Conservation (phyloP, 2,329 filamentous ascomycete genomes). For the Chrysosphaeria jannelii region DNA sequence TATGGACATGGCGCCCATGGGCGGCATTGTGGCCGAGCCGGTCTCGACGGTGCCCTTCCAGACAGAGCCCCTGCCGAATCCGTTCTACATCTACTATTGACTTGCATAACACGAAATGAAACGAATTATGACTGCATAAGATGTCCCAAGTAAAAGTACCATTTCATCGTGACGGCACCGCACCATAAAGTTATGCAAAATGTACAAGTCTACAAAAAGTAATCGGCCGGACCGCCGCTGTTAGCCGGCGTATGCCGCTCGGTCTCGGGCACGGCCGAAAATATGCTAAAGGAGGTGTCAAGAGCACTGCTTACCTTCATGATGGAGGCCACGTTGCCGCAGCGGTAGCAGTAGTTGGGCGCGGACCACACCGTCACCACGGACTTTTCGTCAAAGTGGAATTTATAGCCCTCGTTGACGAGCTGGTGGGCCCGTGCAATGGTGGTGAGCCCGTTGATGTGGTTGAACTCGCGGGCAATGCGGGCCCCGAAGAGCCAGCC, state of each 20-base stretch:
- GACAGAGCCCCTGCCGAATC: too few relatives aligned
- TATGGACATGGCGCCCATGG: too few relatives aligned
- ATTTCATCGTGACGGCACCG: too few relatives aligned
- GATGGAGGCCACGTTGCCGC: constrained; percentile 88
- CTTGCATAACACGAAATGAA: too few relatives aligned
- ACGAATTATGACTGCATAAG: too few relatives aligned
- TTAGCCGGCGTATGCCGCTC: constrained; percentile 50
- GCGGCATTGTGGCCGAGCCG: too few relatives aligned
- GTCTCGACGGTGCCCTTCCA: too few relatives aligned
- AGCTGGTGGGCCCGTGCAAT: constrained; percentile 94
- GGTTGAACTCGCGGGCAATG: constrained; percentile 89
- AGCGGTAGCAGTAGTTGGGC: constrained; percentile 84
- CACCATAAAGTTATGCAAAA: too few relatives aligned
- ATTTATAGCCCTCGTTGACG: constrained; percentile 97
- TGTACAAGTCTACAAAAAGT: constrained; percentile 25
- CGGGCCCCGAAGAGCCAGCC: constrained; percentile 95
- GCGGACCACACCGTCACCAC: constrained; percentile 97
- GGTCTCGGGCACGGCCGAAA: constrained; percentile 67
- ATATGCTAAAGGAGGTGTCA: constrained; percentile 75
- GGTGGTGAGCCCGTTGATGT: constrained; percentile 85
- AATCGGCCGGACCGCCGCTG: constrained; percentile 34
- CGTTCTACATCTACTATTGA: too few relatives aligned
- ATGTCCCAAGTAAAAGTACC: too few relatives aligned
- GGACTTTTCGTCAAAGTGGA: constrained; percentile 82
- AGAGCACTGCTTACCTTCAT: constrained; percentile 73